phyloP scores from a whole-genome alignment of 2,329 filamentous ascomycete genomes.

The Talaromyces funiculosus region DNA sequence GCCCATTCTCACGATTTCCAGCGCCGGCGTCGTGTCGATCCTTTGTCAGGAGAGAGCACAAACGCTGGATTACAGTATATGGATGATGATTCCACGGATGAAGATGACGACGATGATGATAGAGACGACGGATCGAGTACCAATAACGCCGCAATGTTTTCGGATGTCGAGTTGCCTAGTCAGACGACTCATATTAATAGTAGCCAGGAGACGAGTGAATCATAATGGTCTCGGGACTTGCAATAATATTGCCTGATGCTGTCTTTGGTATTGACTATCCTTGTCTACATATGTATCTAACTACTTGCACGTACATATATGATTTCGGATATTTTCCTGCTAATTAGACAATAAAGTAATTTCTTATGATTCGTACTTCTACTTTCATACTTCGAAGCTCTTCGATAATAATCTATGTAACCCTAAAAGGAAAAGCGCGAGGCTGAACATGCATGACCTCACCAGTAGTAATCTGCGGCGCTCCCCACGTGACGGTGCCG shows the following conservation, averaged over 20 bases:
- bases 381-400: not conserved
- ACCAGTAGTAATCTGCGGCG: not conserved
- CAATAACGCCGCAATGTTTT: not conserved
- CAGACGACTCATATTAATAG: not conserved
- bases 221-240: not conserved
- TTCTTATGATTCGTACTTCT: not conserved
- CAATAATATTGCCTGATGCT: not conserved
- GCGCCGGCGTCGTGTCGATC: slow-evolving; percentile 58
- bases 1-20: slow-evolving; percentile 92
- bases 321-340: not conserved
- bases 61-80: slow-evolving; percentile 34
- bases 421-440: not conserved
- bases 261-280: not conserved
- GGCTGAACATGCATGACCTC: slow-evolving; percentile 5
- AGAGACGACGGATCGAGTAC: slow-evolving; percentile 27
- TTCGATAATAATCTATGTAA: not conserved
- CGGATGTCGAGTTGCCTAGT: slow-evolving; percentile 9
- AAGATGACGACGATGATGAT: slow-evolving; percentile 28
- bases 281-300: slow-evolving; percentile 5
- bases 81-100: slow-evolving; percentile 31
- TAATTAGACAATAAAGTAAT: not conserved
- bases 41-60: slow-evolving; percentile 33
- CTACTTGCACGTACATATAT: not conserved
- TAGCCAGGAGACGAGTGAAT: not conserved
- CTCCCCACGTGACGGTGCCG: slow-evolving; percentile 9